These are phyloP conservation scores for Lentinula novae-zelandiae DNA, from an alignment of 1,284 basidiomycete species.

Conservation along the genomic window DNA sequence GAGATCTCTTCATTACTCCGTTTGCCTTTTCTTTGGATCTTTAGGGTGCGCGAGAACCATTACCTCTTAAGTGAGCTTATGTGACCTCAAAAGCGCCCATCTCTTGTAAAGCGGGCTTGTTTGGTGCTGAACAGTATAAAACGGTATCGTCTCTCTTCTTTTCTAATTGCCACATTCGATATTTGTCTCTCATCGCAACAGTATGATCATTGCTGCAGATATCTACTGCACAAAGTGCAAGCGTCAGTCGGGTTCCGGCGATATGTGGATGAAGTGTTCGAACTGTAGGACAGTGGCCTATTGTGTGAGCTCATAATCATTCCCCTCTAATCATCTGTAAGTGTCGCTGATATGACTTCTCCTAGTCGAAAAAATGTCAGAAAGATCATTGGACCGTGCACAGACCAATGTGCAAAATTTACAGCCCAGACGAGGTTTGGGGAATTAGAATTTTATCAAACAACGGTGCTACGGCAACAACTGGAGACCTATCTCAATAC, in stretches of 20 bases:
- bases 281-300: background rate
- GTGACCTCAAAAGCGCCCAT: background rate
- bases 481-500: background rate
- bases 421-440: background rate
- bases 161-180: no score
- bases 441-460: background rate
- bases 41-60: background rate
- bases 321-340: background rate
- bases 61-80: no score
- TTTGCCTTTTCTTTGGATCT: background rate
- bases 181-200: background rate
- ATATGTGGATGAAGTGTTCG: background rate
- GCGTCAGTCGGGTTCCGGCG: background rate
- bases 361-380: background rate
- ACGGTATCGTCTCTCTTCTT: background rate
- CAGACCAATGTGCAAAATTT: background rate
- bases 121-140: background rate
- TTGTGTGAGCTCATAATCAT: background rate
- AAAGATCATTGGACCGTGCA: background rate
- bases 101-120: background rate
- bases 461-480: background rate
- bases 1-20: background rate
- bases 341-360: background rate
- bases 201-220: background rate
- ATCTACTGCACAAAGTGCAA: background rate